These are phyloP conservation scores for Pythium brassicae DNA, from an alignment of 352 stramenopile genomes.

Conservation along the genomic window DNA sequence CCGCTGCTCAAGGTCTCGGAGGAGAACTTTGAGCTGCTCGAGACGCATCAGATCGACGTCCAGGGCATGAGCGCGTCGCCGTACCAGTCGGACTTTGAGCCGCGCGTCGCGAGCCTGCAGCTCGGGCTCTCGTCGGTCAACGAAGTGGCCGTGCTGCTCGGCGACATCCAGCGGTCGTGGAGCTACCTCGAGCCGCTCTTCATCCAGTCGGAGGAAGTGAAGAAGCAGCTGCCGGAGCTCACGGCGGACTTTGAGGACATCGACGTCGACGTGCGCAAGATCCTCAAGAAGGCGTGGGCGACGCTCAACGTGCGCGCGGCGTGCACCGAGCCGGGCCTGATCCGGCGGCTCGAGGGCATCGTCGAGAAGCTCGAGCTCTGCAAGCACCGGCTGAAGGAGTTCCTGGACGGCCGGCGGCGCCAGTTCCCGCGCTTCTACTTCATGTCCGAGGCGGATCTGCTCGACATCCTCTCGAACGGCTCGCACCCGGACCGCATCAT, in stretches of 20 bases:
- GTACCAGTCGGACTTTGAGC: slow-evolving; percentile 95
- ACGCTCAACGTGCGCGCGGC: slow-evolving; percentile 87
- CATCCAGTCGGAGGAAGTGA: slow-evolving; percentile 95
- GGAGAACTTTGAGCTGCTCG: slow-evolving; percentile 96
- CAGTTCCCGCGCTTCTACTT: slow-evolving; percentile 95
- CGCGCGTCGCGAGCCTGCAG: slow-evolving; percentile 87
- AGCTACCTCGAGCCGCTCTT: slow-evolving; percentile 96
- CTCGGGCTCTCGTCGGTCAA: slow-evolving; percentile 82
- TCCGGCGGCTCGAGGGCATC: slow-evolving; percentile 89
- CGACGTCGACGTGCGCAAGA: slow-evolving; percentile 89
- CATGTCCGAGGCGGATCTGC: slow-evolving; percentile 88
- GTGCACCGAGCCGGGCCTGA: slow-evolving; percentile 88
- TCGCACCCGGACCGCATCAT: slow-evolving; percentile 93
- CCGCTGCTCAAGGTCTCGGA: slow-evolving; percentile 91
- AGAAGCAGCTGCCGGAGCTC: slow-evolving; percentile 93
- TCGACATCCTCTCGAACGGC: slow-evolving; percentile 96
- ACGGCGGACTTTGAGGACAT: slow-evolving; percentile 93
- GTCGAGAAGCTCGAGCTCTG: slow-evolving; percentile 92
- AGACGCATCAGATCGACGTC: slow-evolving; percentile 96
- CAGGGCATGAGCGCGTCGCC: slow-evolving; percentile 95
- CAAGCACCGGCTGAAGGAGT: slow-evolving; percentile 94
- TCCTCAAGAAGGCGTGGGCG: slow-evolving; percentile 82
- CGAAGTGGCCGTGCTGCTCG: slow-evolving; percentile 93
- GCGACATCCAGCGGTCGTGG: slow-evolving; percentile 95
- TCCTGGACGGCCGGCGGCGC: slow-evolving; percentile 90